Base-by-base conservation (phyloP, 345 rosid genomes). In the Murraya paniculata region DNA sequence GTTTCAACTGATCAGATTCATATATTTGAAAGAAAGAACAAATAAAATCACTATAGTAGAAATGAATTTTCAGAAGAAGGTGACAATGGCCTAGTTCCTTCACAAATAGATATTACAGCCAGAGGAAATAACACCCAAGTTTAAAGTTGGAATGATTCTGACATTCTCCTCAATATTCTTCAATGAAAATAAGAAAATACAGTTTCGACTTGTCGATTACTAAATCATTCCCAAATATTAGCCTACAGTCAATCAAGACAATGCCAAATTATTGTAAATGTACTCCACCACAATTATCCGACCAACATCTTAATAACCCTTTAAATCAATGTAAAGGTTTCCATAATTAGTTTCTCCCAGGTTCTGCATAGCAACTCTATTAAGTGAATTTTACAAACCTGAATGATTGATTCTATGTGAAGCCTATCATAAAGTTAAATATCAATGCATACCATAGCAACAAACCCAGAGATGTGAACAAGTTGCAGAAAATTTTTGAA, bases 1-100 rank as follows among this genome's bases (percentile, higher is more conserved):
- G 77, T 60, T 78, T 74, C 39, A 75, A 53, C 48, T 24, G 35
- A 79, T 86, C 66, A 90, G 83, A 78, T 78, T 61, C 56, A 70
- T n/a, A n/a, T 59, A 61, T 25, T 35, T n/a, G 16, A 36, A 31
- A 22, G 60, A 64, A 22, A 64, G 62, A 31, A 75, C 22, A 75
- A 50, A 55, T 53, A 10, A 66, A 53, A 65, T 30, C 33, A 13
- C 60, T 64, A 50, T 1, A n/a, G 25, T 7, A 24, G 60, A 66
- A 3, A n/a, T 18, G 2, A 19, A 64, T 31, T 11, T 64, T 11
- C 28, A 74, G 11, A 74, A n/a, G 30, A 48, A 30, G 38, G 62
- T 64, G 28, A 61, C 10, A 9, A 55, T 76, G 36, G 25, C 31
- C 56, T 56, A 25, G 36, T 56, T 67, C 73, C 33, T 36, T 31